phyloP scores from a whole-genome alignment of 306 rosid genomes.

The Vigna reflexopilosa region DNA sequence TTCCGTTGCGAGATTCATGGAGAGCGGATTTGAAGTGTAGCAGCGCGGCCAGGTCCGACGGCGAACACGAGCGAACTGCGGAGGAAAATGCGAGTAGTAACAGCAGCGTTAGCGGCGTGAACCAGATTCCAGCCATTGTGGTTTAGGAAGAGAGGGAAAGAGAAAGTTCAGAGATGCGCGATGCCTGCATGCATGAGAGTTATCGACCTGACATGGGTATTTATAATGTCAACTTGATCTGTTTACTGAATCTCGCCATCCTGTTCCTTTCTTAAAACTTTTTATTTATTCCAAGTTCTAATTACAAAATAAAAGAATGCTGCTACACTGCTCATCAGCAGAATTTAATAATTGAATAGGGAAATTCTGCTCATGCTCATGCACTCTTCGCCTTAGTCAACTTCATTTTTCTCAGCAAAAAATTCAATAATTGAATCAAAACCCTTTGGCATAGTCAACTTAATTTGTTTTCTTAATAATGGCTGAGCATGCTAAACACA shows the following conservation, averaged over 20 bases:
- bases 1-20: conserved; percentile 55
- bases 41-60: conserved; percentile 70
- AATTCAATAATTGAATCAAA: background rate
- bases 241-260: background rate
- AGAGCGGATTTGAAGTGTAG: conserved; percentile 67
- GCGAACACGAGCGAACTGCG: conserved; percentile 60
- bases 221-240: background rate
- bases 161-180: background rate
- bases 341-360: background rate
- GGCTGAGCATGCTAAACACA: no score
- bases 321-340: background rate
- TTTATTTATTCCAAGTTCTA: no score
- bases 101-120: background rate
- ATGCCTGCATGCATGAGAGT: conserved; percentile 16
- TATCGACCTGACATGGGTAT: background rate
- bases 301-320: background rate
- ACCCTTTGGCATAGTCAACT: background rate
- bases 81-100: conserved; percentile 41
- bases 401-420: background rate
- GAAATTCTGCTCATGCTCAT: background rate
- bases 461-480: no score
- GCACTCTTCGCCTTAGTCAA: background rate
- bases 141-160: background rate
- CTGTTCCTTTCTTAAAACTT: background rate
- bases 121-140: conserved; percentile 39